phyloP scores from a whole-genome alignment of 2,329 filamentous ascomycete species.

The Neospermospora avenae region DNA sequence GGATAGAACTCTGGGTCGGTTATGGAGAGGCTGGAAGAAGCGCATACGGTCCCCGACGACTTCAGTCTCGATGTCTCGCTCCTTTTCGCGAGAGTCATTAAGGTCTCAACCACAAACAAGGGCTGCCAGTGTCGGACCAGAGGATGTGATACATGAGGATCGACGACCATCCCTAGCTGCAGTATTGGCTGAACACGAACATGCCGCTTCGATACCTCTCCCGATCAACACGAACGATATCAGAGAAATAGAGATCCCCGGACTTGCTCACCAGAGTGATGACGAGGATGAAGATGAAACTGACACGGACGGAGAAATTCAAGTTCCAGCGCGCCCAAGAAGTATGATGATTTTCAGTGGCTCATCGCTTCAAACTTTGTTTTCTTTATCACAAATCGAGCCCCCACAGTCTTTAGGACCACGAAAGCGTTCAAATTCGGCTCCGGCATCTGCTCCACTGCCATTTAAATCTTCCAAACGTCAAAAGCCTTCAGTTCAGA shows the following conservation, averaged over 20 bases:
- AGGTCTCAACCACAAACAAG: conserved; percentile 28
- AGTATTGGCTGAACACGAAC: conserved; percentile 27
- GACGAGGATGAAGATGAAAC: conserved; percentile 53
- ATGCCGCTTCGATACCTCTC: conserved; percentile 62
- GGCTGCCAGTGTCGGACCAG: conserved; percentile 40
- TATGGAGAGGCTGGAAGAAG: conserved; percentile 97
- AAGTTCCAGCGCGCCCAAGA: conserved; percentile 38
- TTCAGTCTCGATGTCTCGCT: conserved; percentile 44
- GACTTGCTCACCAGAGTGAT: conserved; percentile 59
- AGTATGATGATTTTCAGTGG: conserved; percentile 41
- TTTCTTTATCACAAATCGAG: conserved; percentile 28
- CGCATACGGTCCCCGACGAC: conserved; percentile 59
- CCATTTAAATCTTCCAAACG: conserved; percentile 24
- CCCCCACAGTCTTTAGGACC: conserved; percentile 13
- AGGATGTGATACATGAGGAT: conserved; percentile 33
- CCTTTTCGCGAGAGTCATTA: conserved; percentile 48
- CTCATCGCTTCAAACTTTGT: conserved; percentile 19
- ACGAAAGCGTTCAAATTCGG: conserved; percentile 33
- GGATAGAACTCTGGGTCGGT: conserved; percentile 79
- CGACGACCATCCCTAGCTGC: conserved; percentile 22
- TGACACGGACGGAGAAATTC: conserved; percentile 38
- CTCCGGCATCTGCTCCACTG: conserved; percentile 26
- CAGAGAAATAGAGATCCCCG: conserved; percentile 77
- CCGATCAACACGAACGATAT: conserved; percentile 66
- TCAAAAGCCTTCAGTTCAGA: conserved; percentile 11